These are phyloP conservation scores for Bipolaris victoriae DNA, from an alignment of 2,329 filamentous ascomycete genomes.

Conservation along the genomic window DNA sequence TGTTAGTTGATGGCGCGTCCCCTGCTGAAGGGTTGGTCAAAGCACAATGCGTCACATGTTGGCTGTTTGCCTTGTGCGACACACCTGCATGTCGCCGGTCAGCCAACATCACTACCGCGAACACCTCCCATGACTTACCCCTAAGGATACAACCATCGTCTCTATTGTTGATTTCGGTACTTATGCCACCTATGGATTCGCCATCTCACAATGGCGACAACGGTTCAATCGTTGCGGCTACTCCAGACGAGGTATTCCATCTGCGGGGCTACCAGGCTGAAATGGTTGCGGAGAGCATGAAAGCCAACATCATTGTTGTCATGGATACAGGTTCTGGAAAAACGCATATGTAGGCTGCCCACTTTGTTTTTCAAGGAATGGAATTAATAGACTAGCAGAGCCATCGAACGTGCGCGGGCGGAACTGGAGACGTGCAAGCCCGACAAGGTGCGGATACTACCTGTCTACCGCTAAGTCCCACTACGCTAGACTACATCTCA, in stretches of 20 bases:
- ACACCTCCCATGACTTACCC: neutral
- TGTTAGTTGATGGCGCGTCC: neutral
- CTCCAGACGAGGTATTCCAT: slow-evolving; percentile 26
- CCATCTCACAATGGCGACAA: slow-evolving; percentile 11
- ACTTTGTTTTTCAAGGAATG: neutral
- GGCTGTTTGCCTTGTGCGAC: neutral
- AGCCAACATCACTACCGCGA: slow-evolving; percentile 5
- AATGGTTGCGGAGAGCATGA: slow-evolving; percentile 55
- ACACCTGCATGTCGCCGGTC: neutral
- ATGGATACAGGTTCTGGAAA: slow-evolving; percentile 60
- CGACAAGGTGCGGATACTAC: slow-evolving; percentile 40
- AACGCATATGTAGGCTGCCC: slow-evolving; percentile 49
- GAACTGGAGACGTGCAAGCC: slow-evolving; percentile 50
- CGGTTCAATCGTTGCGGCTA: slow-evolving; percentile 1
- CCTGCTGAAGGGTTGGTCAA: neutral
- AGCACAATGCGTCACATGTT: neutral
- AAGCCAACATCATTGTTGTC: slow-evolving; percentile 55
- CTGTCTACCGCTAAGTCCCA: neutral
- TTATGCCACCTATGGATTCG: slow-evolving; percentile 1
- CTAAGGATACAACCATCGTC: neutral
- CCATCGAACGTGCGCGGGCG: slow-evolving; percentile 52
- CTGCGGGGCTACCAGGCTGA: slow-evolving; percentile 57
- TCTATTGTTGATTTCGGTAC: neutral
- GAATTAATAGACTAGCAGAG: slow-evolving; percentile 36
- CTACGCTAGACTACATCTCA: slow-evolving; percentile 8